Base-by-base conservation (phyloP, 2,329 filamentous ascomycete genomes). In the Huntiella savannae region DNA sequence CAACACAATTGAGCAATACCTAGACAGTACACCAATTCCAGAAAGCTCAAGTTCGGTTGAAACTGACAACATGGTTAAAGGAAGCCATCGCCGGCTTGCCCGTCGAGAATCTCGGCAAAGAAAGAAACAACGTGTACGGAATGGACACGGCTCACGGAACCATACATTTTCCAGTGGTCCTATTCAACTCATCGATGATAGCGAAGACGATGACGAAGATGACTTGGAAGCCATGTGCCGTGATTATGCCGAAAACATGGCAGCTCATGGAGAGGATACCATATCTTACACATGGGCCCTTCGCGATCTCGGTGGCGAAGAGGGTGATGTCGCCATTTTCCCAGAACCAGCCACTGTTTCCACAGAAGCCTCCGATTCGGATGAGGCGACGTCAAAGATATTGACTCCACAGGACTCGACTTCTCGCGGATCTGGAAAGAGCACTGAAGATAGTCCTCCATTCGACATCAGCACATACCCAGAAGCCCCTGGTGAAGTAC, bases 171-270 rank as follows among this genome's bases (percentile, higher is more conserved):
- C 19, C 40, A 17, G 13, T n/a, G 11, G 10, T 33, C 5, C 4
- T 33, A 7, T 19, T 17, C 17, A 36, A 40, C 15, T 33, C 15
- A 44, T 40, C 40, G 12, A 40, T 36, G 13, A 33, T 38, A 22
- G 19, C 5, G 41, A 45, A 28, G 7, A 43, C 4, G 22, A 15
- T 34, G 43, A 48, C 12, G 36, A 15, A 19, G 28, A 45, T 17
- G 47, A 43, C 11, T 37, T 33, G 8, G 35, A 48, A 13, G 8
- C 28, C 4, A 44, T 46, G 4, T 19, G 45, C 13, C 37, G 44
- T 1, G 82, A 87, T 55, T 86, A 86, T 54, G 77, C 84, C 55
- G 69, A 72, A 38, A 83, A 85, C 51, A 67, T 82, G 54, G 61
- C 60, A 13, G 66, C 66, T 1, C 66, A 68, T 41, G 64, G 63